Base-by-base conservation (phyloP, 192 early-diverging fungal genomes). In the Spizellomyces sp. region DNA sequence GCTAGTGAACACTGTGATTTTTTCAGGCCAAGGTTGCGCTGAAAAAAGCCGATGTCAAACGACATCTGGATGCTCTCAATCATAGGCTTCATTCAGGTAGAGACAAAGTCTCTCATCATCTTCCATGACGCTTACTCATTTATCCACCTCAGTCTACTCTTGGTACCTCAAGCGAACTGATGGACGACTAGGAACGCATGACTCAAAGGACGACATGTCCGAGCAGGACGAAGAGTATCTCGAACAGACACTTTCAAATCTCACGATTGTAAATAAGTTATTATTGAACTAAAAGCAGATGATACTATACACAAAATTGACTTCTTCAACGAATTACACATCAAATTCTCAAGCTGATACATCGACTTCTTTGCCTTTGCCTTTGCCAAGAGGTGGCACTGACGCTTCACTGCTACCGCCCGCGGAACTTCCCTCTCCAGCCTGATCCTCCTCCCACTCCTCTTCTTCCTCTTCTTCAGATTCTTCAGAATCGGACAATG, bases 11-110 rank as follows among this genome's bases (percentile, higher is more conserved):
- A 36, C 27, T 15, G 8, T 12, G 55, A 4, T 43, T 36, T 42
- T 27, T 9, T n/a, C 44, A 77, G 67, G 70, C 62, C 10, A 70
- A 77, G 50, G 62, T 70, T 2, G 77, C 58, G 9, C 54, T 66
- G 6, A 79, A 77, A 57, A 44, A 74, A 12, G 62, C 27, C 48
- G 42, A 52, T 7, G 12, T 72, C 15, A 36, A 44, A 48, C 15
- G 17, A 12, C 10, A 15, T 52, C 64, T 66, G 64, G 44, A 17
- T 5, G 1, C 12, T 17, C 45, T 66, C 12, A 15, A 66, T n/a
- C 15, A 48, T 12, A 12, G 64, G 10, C 27, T 36, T 36, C 27
- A 36, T 36, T 36, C 27, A 36, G 27, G 27, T 36, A 36, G 27
- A 36, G 27, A 2, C 27, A 36, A 36, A 36, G 1, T 36, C 27